These are phyloP conservation scores for Sclerotiophoma versabilis DNA, from an alignment of 2,329 filamentous ascomycete genomes.

Conservation along the genomic window DNA sequence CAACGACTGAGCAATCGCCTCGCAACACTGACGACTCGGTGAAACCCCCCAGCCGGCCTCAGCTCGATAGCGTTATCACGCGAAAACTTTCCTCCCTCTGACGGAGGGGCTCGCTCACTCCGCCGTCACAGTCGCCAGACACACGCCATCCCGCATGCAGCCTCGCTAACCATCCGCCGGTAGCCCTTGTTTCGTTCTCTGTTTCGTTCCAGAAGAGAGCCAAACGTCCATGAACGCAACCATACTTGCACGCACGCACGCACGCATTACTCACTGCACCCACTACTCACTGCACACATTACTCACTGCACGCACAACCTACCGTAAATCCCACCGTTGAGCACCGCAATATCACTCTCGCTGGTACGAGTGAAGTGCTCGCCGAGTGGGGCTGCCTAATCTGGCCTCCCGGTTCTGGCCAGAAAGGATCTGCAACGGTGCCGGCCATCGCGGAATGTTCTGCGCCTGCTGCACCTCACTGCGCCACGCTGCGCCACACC, in stretches of 20 bases:
- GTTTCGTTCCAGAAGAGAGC: slow-evolving; percentile 15
- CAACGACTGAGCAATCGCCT: background rate
- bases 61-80: background rate
- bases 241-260: background rate
- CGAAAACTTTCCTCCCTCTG: slow-evolving; percentile 11
- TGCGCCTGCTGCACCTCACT: too few relatives aligned
- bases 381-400: background rate
- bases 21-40: background rate
- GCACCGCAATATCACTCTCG: too few relatives aligned
- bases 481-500: too few relatives aligned
- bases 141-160: slow-evolving; percentile 14
- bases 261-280: background rate
- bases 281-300: too few relatives aligned
- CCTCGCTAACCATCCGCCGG: slow-evolving; percentile 6
- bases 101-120: slow-evolving; percentile 16
- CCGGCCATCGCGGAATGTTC: slow-evolving; percentile 3
- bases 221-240: too few relatives aligned
- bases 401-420: slow-evolving; percentile 6
- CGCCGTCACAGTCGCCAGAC: slow-evolving; percentile 7
- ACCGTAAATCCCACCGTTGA: too few relatives aligned
- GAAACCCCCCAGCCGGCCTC: too few relatives aligned
- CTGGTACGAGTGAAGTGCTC: too few relatives aligned
- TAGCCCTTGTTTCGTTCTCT: background rate
- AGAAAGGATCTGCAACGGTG: slow-evolving; percentile 9
- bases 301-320: too few relatives aligned